Evolutionary conservation across 345 rosid genomes (phyloP), one percentile per base, ranked within the genome.

Genomic region (Lagerstroemia speciosa): DNA sequence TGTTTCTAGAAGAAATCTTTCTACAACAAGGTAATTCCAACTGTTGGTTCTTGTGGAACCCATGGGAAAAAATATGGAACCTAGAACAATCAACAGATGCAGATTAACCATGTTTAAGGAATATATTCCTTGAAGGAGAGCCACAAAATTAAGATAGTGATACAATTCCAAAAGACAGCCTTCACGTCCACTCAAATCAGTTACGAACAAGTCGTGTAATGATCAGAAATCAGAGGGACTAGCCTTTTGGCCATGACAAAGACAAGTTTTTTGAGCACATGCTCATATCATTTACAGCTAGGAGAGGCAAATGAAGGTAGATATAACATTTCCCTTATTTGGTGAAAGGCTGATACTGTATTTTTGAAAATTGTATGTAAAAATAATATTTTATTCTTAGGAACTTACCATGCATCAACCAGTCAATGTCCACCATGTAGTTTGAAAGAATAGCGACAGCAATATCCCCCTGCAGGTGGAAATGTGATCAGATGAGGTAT

Each of bases 341-440:
- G 29, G 60, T 3, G 6, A 58, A 2, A 58, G 63, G 29, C 20
- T 30, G 63, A 58, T 11, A 24, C 8, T 7, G 14, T 19, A 58
- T 27, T 5, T 58, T 30, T 10, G 31, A 16, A 30, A 58, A 58
- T 15, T 11, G 17, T 58, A 10, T 27, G 7, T 27, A 40, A 37
- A 37, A 36, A n/a, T 19, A 37, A 14, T 38, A 40, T 65, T 24
- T 14, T 16, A 40, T 43, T 43, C 14, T 1, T 67, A 34, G 36
- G 46, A 62, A 73, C 85, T 82, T 38, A 84, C 89, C 85, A 36
- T 86, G 78, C 65, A 86, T 46, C 78, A 93, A 76, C 99, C 99
- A 93, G 75, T 89, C 93, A 27, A 91, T 38, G 74, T 93, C 97
- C 62, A 91, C 99, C 97, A 93, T 93, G 78, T 87, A 93, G 81